Conservation (phyloP, 208 protist genomes). For the Blechomonas ayalai region DNA sequence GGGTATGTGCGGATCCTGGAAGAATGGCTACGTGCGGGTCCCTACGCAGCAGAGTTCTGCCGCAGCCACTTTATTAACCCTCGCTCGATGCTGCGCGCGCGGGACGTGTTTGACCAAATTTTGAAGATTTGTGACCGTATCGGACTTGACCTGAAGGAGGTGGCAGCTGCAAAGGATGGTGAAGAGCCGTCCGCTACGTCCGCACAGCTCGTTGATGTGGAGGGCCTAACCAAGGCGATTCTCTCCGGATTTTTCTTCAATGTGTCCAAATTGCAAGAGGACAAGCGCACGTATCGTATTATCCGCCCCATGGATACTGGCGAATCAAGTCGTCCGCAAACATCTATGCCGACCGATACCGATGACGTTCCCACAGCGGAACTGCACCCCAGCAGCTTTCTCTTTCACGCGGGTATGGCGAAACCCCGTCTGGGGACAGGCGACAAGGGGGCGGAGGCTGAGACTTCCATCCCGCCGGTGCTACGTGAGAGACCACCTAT, state of each 20-base stretch:
- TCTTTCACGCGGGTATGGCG: constrained; percentile 38
- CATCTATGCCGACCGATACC: not conserved
- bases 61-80: constrained; percentile 63
- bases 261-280: constrained; percentile 67
- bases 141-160: constrained; percentile 38
- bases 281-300: constrained; percentile 64
- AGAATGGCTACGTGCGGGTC: constrained; percentile 67
- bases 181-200: not conserved
- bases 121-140: constrained; percentile 72
- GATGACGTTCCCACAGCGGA: constrained; percentile 34
- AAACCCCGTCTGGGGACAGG: not conserved
- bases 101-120: constrained; percentile 86
- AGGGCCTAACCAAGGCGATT: constrained; percentile 61
- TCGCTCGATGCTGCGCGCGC: constrained; percentile 58
- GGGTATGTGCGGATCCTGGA: constrained; percentile 83
- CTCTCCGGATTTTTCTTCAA: constrained; percentile 89
- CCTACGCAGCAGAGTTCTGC: constrained; percentile 73
- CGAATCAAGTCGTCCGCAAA: not conserved
- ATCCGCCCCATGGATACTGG: constrained; percentile 70
- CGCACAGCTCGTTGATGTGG: constrained; percentile 27
- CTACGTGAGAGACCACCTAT: constrained; percentile 54
- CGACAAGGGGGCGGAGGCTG: not conserved
- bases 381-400: constrained; percentile 76
- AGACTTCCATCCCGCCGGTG: constrained; percentile 8
- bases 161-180: constrained; percentile 2